Conservation (phyloP, 192 early-diverging fungal genomes). For the Pilaira anomala region DNA sequence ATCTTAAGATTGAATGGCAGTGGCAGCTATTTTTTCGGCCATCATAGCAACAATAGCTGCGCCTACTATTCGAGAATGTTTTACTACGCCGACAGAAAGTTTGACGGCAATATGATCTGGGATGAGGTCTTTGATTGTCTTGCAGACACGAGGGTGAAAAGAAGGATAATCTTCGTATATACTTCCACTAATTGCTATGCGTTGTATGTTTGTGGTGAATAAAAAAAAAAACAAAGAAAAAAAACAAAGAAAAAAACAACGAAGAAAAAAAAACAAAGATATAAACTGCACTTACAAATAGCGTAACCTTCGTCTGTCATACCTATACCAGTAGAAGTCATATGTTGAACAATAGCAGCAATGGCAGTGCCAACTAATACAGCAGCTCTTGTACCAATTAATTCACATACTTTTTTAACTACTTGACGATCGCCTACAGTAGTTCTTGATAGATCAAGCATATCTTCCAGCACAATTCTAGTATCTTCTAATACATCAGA, state of each 20-base stretch:
- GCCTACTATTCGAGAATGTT: conserved; percentile 37
- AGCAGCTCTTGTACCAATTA: conserved; percentile 79
- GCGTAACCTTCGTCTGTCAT: conserved; percentile 30
- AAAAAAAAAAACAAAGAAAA: background rate
- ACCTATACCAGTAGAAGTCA: conserved; percentile 34
- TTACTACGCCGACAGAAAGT: conserved; percentile 37
- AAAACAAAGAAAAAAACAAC: conserved; percentile 1
- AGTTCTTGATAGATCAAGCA: conserved; percentile 59
- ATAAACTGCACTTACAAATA: conserved; percentile 28
- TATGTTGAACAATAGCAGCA: conserved; percentile 55
- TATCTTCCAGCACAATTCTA: conserved; percentile 66
- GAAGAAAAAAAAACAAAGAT: conserved; percentile 4
- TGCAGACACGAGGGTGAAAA: conserved; percentile 39
- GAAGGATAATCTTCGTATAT: conserved; percentile 39
- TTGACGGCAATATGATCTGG: conserved; percentile 28
- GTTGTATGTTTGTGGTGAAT: no score
- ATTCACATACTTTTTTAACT: conserved; percentile 74
- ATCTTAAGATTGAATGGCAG: background rate
- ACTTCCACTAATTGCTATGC: conserved; percentile 36
- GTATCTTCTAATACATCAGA: conserved; percentile 59
- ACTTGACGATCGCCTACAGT: conserved; percentile 74
- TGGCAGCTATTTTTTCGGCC: conserved; percentile 31
- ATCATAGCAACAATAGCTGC: conserved; percentile 44
- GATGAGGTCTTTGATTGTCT: conserved; percentile 33
- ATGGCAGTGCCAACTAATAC: conserved; percentile 68